Conservation (phyloP, 768 basidiomycete species). For the Rubroboletus pulcherrimus region DNA sequence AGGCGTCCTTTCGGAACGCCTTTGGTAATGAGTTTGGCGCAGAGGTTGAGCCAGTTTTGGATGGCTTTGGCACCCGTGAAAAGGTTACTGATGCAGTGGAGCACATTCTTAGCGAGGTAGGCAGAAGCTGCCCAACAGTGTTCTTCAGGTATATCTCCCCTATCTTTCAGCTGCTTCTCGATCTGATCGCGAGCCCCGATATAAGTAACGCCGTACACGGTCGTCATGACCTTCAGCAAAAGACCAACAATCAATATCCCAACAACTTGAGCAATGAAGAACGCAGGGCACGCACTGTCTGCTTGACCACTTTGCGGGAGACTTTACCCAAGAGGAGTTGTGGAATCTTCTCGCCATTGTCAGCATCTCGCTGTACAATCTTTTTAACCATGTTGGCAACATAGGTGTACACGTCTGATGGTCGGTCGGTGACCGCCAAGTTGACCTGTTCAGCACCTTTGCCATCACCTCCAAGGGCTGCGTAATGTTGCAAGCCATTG, state of each 20-base stretch:
- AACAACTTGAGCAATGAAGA: background rate
- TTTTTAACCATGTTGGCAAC: constrained; percentile 85
- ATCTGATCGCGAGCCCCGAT: constrained; percentile 95
- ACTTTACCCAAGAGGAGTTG: constrained; percentile 69
- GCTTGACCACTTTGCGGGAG: constrained; percentile 93
- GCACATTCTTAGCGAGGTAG: constrained; percentile 78
- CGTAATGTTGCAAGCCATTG: constrained; percentile 98
- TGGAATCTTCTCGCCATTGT: constrained; percentile 51
- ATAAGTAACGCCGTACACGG: constrained; percentile 96
- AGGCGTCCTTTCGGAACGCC: constrained; percentile 75
- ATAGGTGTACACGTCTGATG: constrained; percentile 92
- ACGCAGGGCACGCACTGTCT: constrained; percentile 61
- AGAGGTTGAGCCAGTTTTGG: constrained; percentile 84
- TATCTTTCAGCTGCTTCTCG: constrained; percentile 78
- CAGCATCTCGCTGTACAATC: constrained; percentile 54
- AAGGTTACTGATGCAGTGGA: constrained; percentile 83
- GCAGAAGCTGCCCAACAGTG: constrained; percentile 69
- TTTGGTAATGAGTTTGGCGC: constrained; percentile 81
- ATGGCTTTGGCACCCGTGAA: constrained; percentile 92
- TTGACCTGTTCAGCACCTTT: constrained; percentile 92
- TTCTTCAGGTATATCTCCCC: constrained; percentile 67
- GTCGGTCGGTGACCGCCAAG: constrained; percentile 74
- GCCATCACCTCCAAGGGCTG: constrained; percentile 90
- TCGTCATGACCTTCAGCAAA: constrained; percentile 82
- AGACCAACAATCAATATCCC: background rate